These are phyloP conservation scores for Alternaria sp. DNA, from an alignment of 2,329 filamentous ascomycete species.

Conservation along the genomic window DNA sequence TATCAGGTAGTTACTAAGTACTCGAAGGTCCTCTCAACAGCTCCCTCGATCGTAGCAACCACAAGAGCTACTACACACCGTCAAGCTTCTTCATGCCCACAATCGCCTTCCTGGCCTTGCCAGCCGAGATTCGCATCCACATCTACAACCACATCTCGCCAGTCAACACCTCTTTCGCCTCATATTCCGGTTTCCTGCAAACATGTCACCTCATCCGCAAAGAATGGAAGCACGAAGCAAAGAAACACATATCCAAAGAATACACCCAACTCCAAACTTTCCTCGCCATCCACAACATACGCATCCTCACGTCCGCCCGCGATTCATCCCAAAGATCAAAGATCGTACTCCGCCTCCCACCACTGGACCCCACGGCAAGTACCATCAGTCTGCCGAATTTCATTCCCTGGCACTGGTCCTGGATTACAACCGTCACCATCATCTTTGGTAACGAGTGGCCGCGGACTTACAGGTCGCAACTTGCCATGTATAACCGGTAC, in stretches of 20 bases:
- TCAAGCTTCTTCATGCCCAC: background rate
- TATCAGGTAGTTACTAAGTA: background rate
- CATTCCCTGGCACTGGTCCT: background rate
- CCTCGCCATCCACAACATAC: background rate
- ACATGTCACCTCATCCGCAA: background rate
- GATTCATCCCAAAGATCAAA: background rate
- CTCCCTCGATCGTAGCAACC: background rate
- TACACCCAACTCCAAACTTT: background rate
- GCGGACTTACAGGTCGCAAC: background rate
- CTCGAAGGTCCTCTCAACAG: background rate
- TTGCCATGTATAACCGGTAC: background rate
- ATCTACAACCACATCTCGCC: background rate
- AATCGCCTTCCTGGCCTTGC: background rate
- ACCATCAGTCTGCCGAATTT: background rate
- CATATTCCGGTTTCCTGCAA: background rate
- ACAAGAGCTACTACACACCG: background rate
- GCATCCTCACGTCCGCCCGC: background rate
- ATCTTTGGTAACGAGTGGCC: background rate
- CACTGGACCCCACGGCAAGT: background rate
- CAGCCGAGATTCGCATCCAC: background rate
- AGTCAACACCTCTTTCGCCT: background rate
- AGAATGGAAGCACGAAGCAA: background rate
- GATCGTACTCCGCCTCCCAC: background rate
- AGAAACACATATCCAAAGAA: background rate
- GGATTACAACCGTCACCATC: background rate